These are phyloP conservation scores for Ophiostoma himal-ulmi DNA, from an alignment of 2,329 filamentous ascomycete genomes.

Conservation along the genomic window DNA sequence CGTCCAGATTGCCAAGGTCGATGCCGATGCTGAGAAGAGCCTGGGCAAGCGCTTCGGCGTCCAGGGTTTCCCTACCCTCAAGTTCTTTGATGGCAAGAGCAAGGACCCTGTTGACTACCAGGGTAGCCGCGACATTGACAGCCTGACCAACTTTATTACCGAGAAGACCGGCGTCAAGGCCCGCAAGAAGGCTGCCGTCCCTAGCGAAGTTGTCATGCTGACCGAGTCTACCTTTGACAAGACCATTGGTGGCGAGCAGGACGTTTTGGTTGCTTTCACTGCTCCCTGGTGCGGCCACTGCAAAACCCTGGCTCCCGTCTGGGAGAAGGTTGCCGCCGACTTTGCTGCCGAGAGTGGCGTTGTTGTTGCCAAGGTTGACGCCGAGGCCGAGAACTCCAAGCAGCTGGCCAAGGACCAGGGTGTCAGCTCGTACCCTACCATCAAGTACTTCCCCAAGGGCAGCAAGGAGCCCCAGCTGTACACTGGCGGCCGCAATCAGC, in stretches of 20 bases:
- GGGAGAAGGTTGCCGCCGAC: slow-evolving; percentile 79
- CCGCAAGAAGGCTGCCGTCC: slow-evolving; percentile 66
- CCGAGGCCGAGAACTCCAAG: slow-evolving; percentile 78
- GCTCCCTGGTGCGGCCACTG: slow-evolving; percentile 99
- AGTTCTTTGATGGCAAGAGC: slow-evolving; percentile 96
- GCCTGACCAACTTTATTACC: slow-evolving; percentile 69
- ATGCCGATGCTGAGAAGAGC: slow-evolving; percentile 81
- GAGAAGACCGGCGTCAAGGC: slow-evolving; percentile 82
- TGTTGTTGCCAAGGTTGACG: slow-evolving; percentile 90
- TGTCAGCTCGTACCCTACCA: slow-evolving; percentile 85
- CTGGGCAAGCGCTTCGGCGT: slow-evolving; percentile 83
- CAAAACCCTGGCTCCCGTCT: slow-evolving; percentile 85
- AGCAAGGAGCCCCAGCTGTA: slow-evolving; percentile 67
- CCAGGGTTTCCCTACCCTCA: slow-evolving; percentile 92
- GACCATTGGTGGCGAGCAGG: slow-evolving; percentile 74
- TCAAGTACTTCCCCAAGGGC: slow-evolving; percentile 93
- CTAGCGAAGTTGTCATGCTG: slow-evolving; percentile 72
- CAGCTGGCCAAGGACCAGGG: slow-evolving; percentile 67
- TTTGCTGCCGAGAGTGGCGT: slow-evolving; percentile 71
- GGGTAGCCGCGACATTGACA: slow-evolving; percentile 81
- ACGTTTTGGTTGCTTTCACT: slow-evolving; percentile 93
- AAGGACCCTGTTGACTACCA: slow-evolving; percentile 79
- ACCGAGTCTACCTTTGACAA: slow-evolving; percentile 73
- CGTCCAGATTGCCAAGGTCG: slow-evolving; percentile 89
- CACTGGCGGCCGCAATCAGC: slow-evolving; percentile 68